Conservation (phyloP, 257 asterid species). For the Anisodus tanguticus region DNA sequence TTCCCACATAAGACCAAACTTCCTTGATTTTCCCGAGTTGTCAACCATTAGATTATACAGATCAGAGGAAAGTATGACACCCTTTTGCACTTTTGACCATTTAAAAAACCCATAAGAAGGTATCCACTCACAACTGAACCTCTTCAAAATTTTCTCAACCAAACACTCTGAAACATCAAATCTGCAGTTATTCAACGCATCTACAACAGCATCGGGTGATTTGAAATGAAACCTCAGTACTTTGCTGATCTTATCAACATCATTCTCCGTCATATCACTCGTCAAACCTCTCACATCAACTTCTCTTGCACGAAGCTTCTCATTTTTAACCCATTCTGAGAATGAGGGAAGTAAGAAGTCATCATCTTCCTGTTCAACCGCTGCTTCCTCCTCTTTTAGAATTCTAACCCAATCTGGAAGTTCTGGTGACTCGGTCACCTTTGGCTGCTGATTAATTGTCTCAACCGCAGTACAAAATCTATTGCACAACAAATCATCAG, state of each 20-base stretch:
- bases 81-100: slow-evolving; percentile 66
- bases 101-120: slow-evolving; percentile 74
- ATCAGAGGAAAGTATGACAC: slow-evolving; percentile 51
- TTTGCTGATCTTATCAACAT: slow-evolving; percentile 64
- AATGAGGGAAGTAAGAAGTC: slow-evolving; percentile 86
- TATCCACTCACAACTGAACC: slow-evolving; percentile 84
- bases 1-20: slow-evolving; percentile 74
- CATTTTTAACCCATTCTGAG: slow-evolving; percentile 68
- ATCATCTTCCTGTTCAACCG: slow-evolving; percentile 46
- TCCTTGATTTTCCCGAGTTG: slow-evolving; percentile 66
- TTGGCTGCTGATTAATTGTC: slow-evolving; percentile 38
- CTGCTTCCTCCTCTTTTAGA: slow-evolving; percentile 29
- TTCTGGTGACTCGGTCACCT: slow-evolving; percentile 64
- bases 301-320: slow-evolving; percentile 40
- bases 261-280: slow-evolving; percentile 51
- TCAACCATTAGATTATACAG: slow-evolving; percentile 69
- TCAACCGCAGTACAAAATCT: slow-evolving; percentile 51
- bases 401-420: slow-evolving; percentile 80
- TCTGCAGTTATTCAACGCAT: slow-evolving; percentile 53
- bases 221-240: slow-evolving; percentile 54
- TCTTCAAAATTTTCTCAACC: slow-evolving; percentile 61
- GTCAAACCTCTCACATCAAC: slow-evolving; percentile 44
- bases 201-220: slow-evolving; percentile 55
- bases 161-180: slow-evolving; percentile 57
- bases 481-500: slow-evolving; percentile 39